Percentiles rank a stretch among this genome's conserved stretches.
phyloP scores from a whole-genome alignment of 2,329 filamentous ascomycete species.

The Arachnomyces sp. region DNA sequence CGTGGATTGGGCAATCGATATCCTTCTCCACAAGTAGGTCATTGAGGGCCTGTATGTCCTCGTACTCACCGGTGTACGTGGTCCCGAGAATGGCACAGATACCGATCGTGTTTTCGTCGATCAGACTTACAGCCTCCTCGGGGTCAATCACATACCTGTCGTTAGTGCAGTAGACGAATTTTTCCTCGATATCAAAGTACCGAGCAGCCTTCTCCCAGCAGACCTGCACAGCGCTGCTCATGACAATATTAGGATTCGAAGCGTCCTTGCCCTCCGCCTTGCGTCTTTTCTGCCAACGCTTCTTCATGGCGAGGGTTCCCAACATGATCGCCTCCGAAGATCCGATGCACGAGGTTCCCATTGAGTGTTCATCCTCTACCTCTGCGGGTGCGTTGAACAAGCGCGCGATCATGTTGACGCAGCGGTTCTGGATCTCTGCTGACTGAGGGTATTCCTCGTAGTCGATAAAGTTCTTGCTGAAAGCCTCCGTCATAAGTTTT shows the following conservation, averaged over 20 bases:
- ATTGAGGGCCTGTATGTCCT: conserved; percentile 87
- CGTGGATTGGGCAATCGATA: conserved; percentile 80
- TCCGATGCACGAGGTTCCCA: conserved; percentile 84
- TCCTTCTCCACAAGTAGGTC: conserved; percentile 69
- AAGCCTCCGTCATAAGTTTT: conserved; percentile 87
- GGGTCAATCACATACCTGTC: conserved; percentile 59
- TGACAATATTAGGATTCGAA: conserved; percentile 82
- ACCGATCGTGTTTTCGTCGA: conserved; percentile 72
- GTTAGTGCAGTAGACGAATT: conserved; percentile 59
- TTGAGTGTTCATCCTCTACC: conserved; percentile 52
- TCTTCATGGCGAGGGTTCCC: conserved; percentile 77
- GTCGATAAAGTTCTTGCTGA: conserved; percentile 93
- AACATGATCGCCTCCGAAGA: conserved; percentile 64
- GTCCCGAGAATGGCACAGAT: conserved; percentile 88
- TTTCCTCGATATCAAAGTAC: conserved; percentile 91
- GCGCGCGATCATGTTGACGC: conserved; percentile 81
- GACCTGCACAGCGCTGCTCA: conserved; percentile 93
- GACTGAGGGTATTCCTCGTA: conserved; percentile 78
- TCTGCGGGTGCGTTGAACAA: conserved; percentile 71
- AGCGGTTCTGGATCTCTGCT: conserved; percentile 84
- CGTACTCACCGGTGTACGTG: conserved; percentile 93
- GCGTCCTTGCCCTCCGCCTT: conserved; percentile 72
- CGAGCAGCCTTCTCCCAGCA: conserved; percentile 91
- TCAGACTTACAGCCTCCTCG: conserved; percentile 51
- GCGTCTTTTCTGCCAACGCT: conserved; percentile 81